Evolutionary conservation across 2,329 filamentous ascomycete genomes (phyloP).

Genomic region (Nectriaceae sp.): DNA sequence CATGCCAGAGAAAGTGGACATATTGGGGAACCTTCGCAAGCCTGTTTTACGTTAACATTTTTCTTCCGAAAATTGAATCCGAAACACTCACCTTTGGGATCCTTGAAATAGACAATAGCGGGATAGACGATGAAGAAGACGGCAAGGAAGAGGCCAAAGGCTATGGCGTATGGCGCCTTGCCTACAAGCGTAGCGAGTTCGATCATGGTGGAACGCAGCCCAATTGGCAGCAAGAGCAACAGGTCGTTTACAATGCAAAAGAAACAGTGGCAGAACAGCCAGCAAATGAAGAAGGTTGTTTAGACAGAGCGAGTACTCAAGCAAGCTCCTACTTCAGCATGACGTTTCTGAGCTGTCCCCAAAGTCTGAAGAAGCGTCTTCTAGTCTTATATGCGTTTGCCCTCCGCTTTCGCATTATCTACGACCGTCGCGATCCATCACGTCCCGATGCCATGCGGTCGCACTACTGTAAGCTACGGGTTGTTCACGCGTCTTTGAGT

Average conservation of each 20-base stretch:
- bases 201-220: slow-evolving; percentile 1
- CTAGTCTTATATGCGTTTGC: too few species aligned
- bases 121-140: slow-evolving; percentile 18
- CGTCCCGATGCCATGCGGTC: too few species aligned
- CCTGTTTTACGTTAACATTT: slow-evolving; percentile 1
- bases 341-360: too few species aligned
- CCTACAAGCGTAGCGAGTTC: slow-evolving; percentile 10
- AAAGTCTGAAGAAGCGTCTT: too few species aligned
- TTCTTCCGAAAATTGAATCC: too few species aligned
- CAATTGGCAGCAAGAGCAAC: not conserved
- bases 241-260: not conserved
- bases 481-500: too few species aligned
- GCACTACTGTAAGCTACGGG: too few species aligned
- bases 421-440: too few species aligned
- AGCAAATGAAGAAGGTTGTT: not conserved
- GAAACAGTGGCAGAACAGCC: not conserved
- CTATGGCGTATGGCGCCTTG: slow-evolving; percentile 18
- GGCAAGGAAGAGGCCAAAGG: slow-evolving; percentile 7
- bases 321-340: too few species aligned
- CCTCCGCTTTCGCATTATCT: too few species aligned
- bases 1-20: slow-evolving; percentile 22
- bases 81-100: slow-evolving; percentile 4
- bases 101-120: slow-evolving; percentile 2
- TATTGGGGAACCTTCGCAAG: slow-evolving; percentile 20
- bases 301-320: too few species aligned